phyloP scores from a whole-genome alignment of 192 early-diverging fungal genomes.

The Coemansia furcata region DNA sequence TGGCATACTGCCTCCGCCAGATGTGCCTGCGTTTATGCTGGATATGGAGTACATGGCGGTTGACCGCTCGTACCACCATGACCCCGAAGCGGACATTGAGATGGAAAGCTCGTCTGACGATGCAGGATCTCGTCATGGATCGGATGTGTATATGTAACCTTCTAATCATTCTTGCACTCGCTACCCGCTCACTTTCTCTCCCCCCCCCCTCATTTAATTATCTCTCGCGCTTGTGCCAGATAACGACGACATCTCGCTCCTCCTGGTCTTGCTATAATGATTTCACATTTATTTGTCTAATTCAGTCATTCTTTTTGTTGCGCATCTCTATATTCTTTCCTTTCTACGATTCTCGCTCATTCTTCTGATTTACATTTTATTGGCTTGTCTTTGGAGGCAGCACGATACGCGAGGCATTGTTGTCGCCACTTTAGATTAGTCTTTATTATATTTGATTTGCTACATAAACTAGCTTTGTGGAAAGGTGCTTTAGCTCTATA shows the following conservation, averaged over 20 bases:
- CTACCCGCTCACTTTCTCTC: neutral
- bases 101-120: conserved; percentile 40
- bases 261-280: neutral
- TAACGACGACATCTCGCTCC: neutral
- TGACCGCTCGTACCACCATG: conserved; percentile 22
- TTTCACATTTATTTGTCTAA: neutral
- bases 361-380: neutral
- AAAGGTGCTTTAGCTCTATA: neutral
- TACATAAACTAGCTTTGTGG: neutral
- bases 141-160: neutral
- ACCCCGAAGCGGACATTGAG: conserved; percentile 43
- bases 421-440: neutral
- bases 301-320: neutral
- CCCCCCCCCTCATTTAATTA: neutral
- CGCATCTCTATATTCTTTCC: neutral
- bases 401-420: neutral
- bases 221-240: neutral
- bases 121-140: neutral
- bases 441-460: neutral
- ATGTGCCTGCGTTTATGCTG: conserved; percentile 38
- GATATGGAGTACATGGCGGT: conserved; percentile 25
- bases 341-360: neutral
- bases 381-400: neutral
- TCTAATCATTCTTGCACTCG: neutral
- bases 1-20: conserved; percentile 24